A percentile compares a stretch with the other conserved stretches of the same genome.
Evolutionary conservation across 2,329 filamentous ascomycete genomes (phyloP).

Genomic region (Botrytis fabae): DNA sequence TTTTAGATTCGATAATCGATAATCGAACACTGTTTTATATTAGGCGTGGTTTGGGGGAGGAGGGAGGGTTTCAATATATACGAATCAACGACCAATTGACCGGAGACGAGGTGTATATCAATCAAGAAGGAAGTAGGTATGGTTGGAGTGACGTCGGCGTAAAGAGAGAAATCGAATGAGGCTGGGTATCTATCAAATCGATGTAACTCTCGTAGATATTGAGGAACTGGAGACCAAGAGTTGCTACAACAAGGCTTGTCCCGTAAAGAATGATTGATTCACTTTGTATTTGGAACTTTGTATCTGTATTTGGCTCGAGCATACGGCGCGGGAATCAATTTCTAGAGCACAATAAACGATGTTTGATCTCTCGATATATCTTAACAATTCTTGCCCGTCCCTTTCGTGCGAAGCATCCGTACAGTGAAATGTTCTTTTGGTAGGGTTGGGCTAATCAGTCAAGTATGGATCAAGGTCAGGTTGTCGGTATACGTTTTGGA

Average conservation of each 20-base stretch:
- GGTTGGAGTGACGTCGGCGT: neutral
- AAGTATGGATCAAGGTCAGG: neutral
- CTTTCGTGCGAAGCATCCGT: neutral
- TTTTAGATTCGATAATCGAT: neutral
- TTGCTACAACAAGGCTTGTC: neutral
- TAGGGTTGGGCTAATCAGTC: neutral
- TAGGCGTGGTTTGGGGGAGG: neutral
- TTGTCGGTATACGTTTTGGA: neutral
- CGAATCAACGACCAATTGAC: neutral
- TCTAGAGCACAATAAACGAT: neutral
- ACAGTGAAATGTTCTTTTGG: neutral
- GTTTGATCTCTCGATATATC: neutral
- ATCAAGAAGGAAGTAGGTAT: neutral
- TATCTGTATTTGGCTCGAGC: neutral
- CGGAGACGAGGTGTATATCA: neutral
- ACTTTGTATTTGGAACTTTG: neutral
- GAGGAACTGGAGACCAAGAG: neutral
- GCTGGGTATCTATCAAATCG: neutral
- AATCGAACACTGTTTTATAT: neutral
- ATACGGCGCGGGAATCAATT: slow-evolving; percentile 1
- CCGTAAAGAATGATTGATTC: slow-evolving; percentile 1
- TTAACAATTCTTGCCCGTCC: neutral
- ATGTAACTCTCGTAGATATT: neutral
- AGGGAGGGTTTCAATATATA: neutral
- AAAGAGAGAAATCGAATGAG: neutral